A percentile compares a stretch with the other conserved stretches of the same genome.
These are phyloP conservation scores for Poa annua DNA, from an alignment of 176 grass and related monocot species.

Conservation along the genomic window DNA sequence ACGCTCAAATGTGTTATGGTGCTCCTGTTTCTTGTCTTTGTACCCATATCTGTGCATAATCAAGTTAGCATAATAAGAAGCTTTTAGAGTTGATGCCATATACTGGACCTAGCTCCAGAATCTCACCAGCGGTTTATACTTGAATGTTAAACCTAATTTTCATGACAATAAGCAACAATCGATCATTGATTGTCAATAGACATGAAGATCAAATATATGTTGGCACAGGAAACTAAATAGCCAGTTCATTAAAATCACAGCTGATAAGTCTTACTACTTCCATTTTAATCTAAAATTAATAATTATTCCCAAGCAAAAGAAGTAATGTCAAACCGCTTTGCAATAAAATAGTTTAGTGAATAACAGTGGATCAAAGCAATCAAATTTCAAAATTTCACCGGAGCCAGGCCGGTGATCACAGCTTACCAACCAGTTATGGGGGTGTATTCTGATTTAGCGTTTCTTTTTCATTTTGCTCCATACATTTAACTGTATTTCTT, in stretches of 20 bases:
- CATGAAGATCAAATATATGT: neutral
- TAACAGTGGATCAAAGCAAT: conserved; percentile 7
- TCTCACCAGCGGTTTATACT: conserved; percentile 10
- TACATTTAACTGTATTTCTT: conserved; percentile 8
- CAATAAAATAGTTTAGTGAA: neutral
- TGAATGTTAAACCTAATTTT: conserved; percentile 10
- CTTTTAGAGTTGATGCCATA: neutral
- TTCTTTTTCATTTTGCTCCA: neutral
- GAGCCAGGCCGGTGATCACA: neutral
- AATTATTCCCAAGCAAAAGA: neutral
- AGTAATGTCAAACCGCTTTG: neutral
- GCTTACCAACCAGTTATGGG: neutral
- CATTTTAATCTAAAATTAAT: neutral
- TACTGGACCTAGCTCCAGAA: conserved; percentile 6
- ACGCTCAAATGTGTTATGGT: conserved; percentile 76
- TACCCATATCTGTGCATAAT: conserved; percentile 75
- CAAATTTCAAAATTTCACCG: neutral
- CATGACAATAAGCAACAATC: conserved; percentile 24
- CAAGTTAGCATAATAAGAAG: conserved; percentile 21
- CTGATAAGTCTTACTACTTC: neutral
- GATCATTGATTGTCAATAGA: neutral
- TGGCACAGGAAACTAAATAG: neutral
- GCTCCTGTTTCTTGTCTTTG: conserved; percentile 87
- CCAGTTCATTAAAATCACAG: neutral
- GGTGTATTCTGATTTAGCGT: neutral